A percentile compares a stretch with the other conserved stretches of the same genome.
phyloP scores from a whole-genome alignment of 73 alveolate species.

The Paramecium sonneborni region DNA sequence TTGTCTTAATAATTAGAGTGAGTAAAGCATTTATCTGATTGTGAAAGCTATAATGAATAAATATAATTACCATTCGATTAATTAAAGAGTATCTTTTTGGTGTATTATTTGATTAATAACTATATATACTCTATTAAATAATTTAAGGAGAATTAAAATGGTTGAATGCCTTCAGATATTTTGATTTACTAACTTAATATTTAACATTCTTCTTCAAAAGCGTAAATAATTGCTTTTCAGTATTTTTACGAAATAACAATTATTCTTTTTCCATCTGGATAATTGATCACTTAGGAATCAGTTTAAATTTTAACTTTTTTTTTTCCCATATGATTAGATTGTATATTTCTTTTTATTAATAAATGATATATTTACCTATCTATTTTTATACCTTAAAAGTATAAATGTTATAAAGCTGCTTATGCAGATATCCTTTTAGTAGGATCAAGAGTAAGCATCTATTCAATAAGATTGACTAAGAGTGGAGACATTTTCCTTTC shows the following conservation, averaged over 20 bases:
- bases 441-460: slow-evolving; percentile 24
- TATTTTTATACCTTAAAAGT: not conserved
- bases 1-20: not conserved
- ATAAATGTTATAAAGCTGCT: not conserved
- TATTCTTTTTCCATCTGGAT: not conserved
- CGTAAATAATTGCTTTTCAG: not conserved
- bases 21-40: not conserved
- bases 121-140: not conserved
- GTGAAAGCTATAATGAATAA: not conserved
- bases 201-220: not conserved
- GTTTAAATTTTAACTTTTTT: not conserved
- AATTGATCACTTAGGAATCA: not conserved
- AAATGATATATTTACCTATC: not conserved
- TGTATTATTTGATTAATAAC: not conserved
- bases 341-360: not conserved
- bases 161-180: not conserved
- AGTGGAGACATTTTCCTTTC: slow-evolving; percentile 23
- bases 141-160: not conserved
- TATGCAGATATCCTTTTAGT: not conserved
- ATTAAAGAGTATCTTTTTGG: not conserved
- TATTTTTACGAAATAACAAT: not conserved
- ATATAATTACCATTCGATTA: not conserved
- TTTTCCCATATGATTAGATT: not conserved
- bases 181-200: not conserved
- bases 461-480: not conserved